Conservation (phyloP, 176 grass and related monocot species). For the Bonia amplexicaulis region DNA sequence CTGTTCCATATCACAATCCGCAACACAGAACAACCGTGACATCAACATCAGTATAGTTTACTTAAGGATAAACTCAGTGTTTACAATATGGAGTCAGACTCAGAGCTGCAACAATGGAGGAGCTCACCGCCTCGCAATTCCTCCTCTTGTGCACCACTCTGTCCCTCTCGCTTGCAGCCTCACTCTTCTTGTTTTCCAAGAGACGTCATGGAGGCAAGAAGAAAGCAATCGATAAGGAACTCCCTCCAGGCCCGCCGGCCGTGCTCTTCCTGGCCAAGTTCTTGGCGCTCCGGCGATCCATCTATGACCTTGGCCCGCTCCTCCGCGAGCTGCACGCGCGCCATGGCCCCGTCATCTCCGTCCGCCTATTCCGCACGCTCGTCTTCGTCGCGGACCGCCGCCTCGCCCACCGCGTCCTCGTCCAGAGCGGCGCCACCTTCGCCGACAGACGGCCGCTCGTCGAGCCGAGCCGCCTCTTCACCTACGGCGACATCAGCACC, state of each 20-base stretch:
- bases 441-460: conserved; percentile 26
- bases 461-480: not conserved
- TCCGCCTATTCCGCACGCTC: conserved; percentile 28
- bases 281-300: conserved; percentile 1
- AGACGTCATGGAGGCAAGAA: not conserved
- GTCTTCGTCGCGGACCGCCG: conserved; percentile 40
- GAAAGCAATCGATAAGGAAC: not conserved
- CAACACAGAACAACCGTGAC: too few relatives aligned
- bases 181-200: not conserved
- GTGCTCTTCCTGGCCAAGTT: conserved; percentile 27
- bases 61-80: too few relatives aligned
- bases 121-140: too few relatives aligned
- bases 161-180: not conserved
- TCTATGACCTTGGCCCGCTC: conserved; percentile 17
- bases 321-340: conserved; percentile 27
- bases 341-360: conserved; percentile 35
- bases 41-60: too few relatives aligned
- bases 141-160: not conserved
- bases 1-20: too few relatives aligned
- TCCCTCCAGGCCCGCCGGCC: conserved; percentile 36
- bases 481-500: conserved; percentile 33
- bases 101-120: too few relatives aligned
- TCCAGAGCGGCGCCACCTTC: conserved; percentile 37
- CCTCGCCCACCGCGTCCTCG: conserved; percentile 32
- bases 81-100: too few relatives aligned